phyloP scores from a whole-genome alignment of 371 early-diverging fungal genomes.

The Syncephalastrum monosporum region DNA sequence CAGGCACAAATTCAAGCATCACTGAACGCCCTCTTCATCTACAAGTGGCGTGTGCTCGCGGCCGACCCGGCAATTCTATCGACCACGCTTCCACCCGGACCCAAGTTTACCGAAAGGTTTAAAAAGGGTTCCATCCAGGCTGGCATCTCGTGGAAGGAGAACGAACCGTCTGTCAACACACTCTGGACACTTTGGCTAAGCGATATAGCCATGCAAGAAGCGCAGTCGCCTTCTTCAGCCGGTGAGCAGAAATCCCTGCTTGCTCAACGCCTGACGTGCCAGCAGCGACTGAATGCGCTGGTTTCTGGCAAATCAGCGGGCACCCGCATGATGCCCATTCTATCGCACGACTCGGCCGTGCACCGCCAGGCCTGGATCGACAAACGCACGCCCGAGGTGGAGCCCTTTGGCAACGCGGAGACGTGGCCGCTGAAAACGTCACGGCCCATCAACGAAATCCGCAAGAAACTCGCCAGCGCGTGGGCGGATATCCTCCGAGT shows the following conservation, averaged over 20 bases:
- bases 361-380: conserved; percentile 18
- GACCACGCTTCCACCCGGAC: conserved; percentile 20
- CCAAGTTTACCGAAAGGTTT: too few relatives aligned
- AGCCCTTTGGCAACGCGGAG: conserved; percentile 12
- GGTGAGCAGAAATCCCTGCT: too few relatives aligned
- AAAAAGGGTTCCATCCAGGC: too few relatives aligned
- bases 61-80: conserved; percentile 14
- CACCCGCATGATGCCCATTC: conserved; percentile 15
- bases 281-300: too few relatives aligned
- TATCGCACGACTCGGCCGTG: conserved; percentile 9
- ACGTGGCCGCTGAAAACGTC: conserved; percentile 37
- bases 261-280: too few relatives aligned
- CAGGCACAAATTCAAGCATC: conserved; percentile 16
- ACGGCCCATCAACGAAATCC: conserved; percentile 3
- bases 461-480: conserved; percentile 7
- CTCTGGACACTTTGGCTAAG: conserved; percentile 26
- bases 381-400: conserved; percentile 3
- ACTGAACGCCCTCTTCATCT: conserved; percentile 19
- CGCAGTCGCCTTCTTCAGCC: too few relatives aligned
- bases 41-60: conserved; percentile 12
- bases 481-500: conserved; percentile 16
- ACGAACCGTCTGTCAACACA: too few relatives aligned
- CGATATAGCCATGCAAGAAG: neutral
- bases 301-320: conserved; percentile 6
- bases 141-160: too few relatives aligned